Percentiles rank a stretch among this genome's conserved stretches.
Evolutionary conservation across 495 filamentous ascomycete species (phyloP).

Genomic region (Penicillium bialowiezense): DNA sequence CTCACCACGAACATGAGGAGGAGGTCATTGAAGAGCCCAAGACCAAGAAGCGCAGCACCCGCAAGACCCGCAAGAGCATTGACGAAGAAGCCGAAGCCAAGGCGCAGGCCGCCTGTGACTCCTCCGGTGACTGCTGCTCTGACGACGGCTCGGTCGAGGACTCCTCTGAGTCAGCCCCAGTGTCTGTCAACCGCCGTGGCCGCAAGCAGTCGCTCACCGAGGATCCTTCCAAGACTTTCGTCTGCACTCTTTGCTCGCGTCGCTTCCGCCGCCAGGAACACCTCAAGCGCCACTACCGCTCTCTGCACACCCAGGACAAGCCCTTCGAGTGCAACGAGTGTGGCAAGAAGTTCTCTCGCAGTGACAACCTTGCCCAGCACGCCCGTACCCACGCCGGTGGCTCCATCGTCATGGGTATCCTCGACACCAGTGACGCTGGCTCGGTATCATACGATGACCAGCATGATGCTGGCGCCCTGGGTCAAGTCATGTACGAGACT

Average conservation of each 20-base stretch:
- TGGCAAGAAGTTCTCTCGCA: slow-evolving; percentile 98
- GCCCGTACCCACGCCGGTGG: slow-evolving; percentile 89
- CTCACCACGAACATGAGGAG: slow-evolving; percentile 24
- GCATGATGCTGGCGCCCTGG: slow-evolving; percentile 60
- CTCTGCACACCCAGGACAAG: slow-evolving; percentile 97
- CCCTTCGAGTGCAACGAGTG: slow-evolving; percentile 97
- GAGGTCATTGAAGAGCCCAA: slow-evolving; percentile 43
- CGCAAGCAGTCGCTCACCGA: slow-evolving; percentile 99
- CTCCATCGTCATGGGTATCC: slow-evolving; percentile 83
- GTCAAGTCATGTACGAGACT: slow-evolving; percentile 72
- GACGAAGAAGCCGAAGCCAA: slow-evolving; percentile 21
- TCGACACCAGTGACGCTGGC: slow-evolving; percentile 62
- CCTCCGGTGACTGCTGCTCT: slow-evolving; percentile 14
- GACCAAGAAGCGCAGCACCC: slow-evolving; percentile 59
- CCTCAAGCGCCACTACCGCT: slow-evolving; percentile 97
- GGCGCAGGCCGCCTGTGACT: slow-evolving; percentile 10
- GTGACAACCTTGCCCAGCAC: slow-evolving; percentile 96
- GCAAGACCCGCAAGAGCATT: slow-evolving; percentile 50
- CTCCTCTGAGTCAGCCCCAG: slow-evolving; percentile 45
- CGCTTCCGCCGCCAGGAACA: slow-evolving; percentile 99
- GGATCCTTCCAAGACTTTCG: slow-evolving; percentile 97
- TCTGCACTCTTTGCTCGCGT: slow-evolving; percentile 91
- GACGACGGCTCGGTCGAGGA: slow-evolving; percentile 19
- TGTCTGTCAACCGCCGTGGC: slow-evolving; percentile 83
- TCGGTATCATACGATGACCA: slow-evolving; percentile 46